phyloP scores from a whole-genome alignment of 2,329 filamentous ascomycete genomes.

The Xylariaceae sp. region DNA sequence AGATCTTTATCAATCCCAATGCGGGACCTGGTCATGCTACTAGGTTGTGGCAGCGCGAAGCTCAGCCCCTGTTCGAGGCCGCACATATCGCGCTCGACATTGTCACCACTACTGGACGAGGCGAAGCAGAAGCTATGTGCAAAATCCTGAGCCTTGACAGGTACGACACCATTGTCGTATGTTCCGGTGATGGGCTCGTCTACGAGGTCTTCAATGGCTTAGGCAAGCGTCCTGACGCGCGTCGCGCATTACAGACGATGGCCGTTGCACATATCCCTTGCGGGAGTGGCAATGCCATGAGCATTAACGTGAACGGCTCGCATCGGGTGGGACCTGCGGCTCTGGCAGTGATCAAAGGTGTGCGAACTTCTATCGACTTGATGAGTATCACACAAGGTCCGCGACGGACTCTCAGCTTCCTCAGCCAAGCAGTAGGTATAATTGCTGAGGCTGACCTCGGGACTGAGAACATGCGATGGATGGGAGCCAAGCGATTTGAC shows the following conservation, averaged over 20 bases:
- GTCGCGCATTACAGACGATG: constrained; percentile 67
- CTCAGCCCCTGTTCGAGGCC: constrained; percentile 77
- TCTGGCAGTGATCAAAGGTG: constrained; percentile 79
- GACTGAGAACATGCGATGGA: constrained; percentile 89
- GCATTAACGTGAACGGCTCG: constrained; percentile 82
- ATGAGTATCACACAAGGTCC: constrained; percentile 82
- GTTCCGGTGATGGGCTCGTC: constrained; percentile 86
- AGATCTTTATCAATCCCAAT: constrained; percentile 86
- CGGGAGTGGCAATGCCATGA: constrained; percentile 91
- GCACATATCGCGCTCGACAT: constrained; percentile 75
- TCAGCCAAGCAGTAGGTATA: constrained; percentile 86
- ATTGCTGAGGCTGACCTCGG: constrained; percentile 86
- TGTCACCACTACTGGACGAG: constrained; percentile 64
- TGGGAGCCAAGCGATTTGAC: constrained; percentile 82
- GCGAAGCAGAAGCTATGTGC: constrained; percentile 76
- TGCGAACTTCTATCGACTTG: constrained; percentile 79
- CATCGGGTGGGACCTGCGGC: constrained; percentile 71
- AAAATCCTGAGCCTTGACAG: constrained; percentile 70
- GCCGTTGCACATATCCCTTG: constrained; percentile 87
- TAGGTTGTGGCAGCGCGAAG: constrained; percentile 69
- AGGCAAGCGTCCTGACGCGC: constrained; percentile 70
- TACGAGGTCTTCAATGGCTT: constrained; percentile 96
- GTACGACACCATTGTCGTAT: constrained; percentile 82
- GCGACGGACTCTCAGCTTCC: constrained; percentile 73
- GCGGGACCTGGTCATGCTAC: constrained; percentile 76